A percentile compares a stretch with the other conserved stretches of the same genome.
Evolutionary conservation across 495 filamentous ascomycete species (phyloP).

Genomic region (Aspergillus affinis): DNA sequence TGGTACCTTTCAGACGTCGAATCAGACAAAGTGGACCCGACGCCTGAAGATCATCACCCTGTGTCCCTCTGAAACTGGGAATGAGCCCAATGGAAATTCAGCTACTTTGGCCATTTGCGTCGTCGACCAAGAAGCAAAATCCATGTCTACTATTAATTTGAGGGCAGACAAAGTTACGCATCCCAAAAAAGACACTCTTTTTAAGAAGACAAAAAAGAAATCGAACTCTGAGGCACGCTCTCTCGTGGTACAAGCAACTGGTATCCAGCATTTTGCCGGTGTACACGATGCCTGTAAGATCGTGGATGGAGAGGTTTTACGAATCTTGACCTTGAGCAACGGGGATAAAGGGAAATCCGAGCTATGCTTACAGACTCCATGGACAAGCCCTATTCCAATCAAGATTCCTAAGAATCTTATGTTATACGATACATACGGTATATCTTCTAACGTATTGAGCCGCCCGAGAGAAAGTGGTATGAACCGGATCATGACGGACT

Average conservation of each 20-base stretch:
- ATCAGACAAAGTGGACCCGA: conserved; percentile 42
- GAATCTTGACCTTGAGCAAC: conserved; percentile 69
- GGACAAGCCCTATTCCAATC: conserved; percentile 62
- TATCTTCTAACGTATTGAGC: conserved; percentile 34
- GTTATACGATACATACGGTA: conserved; percentile 43
- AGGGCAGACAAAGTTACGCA: conserved; percentile 38
- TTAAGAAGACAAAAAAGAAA: conserved; percentile 30
- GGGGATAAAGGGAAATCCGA: conserved; percentile 59
- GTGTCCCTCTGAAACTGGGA: conserved; percentile 50
- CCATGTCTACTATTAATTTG: conserved; percentile 66
- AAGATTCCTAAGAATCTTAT: conserved; percentile 49
- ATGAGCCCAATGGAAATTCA: conserved; percentile 28
- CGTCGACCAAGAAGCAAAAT: conserved; percentile 64
- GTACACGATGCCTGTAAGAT: conserved; percentile 75
- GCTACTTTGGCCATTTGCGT: conserved; percentile 63
- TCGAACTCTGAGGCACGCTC: conserved; percentile 25
- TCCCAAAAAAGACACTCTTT: conserved; percentile 31
- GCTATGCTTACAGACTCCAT: conserved; percentile 73
- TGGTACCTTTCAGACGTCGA: conserved; percentile 54
- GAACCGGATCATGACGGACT: conserved; percentile 52
- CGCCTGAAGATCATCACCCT: conserved; percentile 65
- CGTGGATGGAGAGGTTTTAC: conserved; percentile 64
- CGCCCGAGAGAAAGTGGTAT: conserved; percentile 51
- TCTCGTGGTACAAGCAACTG: conserved; percentile 41
- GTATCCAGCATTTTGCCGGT: conserved; percentile 46